These are phyloP conservation scores for Colletotrichum orchidophilum DNA, from an alignment of 2,329 filamentous ascomycete genomes.

Conservation along the genomic window DNA sequence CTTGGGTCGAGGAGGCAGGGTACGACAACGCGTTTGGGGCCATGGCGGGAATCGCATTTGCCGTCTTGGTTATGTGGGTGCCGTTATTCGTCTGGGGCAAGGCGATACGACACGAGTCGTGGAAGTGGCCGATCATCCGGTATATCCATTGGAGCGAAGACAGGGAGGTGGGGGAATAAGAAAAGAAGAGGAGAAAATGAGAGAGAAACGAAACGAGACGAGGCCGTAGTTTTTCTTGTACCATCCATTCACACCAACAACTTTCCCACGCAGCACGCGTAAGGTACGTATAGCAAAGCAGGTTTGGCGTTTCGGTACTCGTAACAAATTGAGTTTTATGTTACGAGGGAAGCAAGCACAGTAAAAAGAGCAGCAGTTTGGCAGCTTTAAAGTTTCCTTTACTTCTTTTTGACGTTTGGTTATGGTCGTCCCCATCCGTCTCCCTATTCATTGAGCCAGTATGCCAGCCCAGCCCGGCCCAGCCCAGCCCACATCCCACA, in stretches of 20 bases:
- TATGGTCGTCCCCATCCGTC: too few species aligned
- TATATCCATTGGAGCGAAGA: constrained; percentile 61
- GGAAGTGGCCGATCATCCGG: constrained; percentile 57
- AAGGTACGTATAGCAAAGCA: background rate
- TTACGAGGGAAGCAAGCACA: background rate
- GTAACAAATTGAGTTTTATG: background rate
- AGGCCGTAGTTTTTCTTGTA: background rate
- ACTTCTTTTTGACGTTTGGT: background rate
- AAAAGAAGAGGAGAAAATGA: background rate
- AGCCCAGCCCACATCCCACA: too few species aligned
- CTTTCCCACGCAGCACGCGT: background rate
- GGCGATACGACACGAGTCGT: constrained; percentile 54
- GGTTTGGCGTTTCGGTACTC: background rate
- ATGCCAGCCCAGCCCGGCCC: background rate
- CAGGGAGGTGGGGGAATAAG: constrained; percentile 63
- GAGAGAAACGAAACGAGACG: background rate
- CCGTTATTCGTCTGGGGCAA: constrained; percentile 64
- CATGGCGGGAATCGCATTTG: constrained; percentile 65
- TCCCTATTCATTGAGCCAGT: background rate
- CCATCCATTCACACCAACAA: background rate
- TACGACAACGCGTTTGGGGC: constrained; percentile 62
- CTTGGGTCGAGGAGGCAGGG: constrained; percentile 61
- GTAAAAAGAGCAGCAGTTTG: background rate
- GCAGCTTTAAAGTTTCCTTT: background rate
- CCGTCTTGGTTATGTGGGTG: constrained; percentile 56